Conservation (phyloP, 768 basidiomycete species). For the Termitomyces bulborhizus region DNA sequence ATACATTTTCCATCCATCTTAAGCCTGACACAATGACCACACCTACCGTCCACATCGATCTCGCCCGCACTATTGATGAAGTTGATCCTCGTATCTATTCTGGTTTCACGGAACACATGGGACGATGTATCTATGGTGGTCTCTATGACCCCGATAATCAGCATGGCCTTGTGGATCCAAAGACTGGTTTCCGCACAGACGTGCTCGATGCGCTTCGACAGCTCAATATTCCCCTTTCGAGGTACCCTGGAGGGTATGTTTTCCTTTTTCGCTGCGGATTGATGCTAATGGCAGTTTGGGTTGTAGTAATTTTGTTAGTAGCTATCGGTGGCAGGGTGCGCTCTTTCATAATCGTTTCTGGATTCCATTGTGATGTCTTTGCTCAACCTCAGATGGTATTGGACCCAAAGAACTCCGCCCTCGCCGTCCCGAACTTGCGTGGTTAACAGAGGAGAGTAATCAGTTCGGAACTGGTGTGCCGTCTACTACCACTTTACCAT, state of each 20-base stretch:
- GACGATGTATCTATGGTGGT: constrained; percentile 48
- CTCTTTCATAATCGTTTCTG: background rate
- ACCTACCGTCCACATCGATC: constrained; percentile 35
- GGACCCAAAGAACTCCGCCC: constrained; percentile 44
- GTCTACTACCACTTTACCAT: background rate
- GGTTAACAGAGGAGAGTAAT: constrained; percentile 55
- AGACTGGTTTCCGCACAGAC: constrained; percentile 44
- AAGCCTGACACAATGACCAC: background rate
- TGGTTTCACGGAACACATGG: constrained; percentile 61
- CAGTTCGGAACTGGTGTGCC: constrained; percentile 46
- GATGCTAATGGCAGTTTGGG: background rate
- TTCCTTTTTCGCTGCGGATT: background rate
- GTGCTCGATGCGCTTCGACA: constrained; percentile 40
- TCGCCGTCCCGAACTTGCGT: constrained; percentile 53
- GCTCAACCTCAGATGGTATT: constrained; percentile 34
- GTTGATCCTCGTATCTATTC: constrained; percentile 49
- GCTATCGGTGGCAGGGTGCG: constrained; percentile 47
- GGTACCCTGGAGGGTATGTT: constrained; percentile 47
- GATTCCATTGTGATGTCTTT: background rate
- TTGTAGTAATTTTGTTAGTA: constrained; percentile 43
- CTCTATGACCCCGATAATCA: constrained; percentile 34
- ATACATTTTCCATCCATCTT: too few relatives aligned
- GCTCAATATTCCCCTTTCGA: constrained; percentile 40
- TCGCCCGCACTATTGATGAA: constrained; percentile 31
- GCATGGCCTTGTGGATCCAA: constrained; percentile 28